Base-by-base conservation (phyloP, 2,329 filamentous ascomycete species). In the Penicillium sclerotigenum region DNA sequence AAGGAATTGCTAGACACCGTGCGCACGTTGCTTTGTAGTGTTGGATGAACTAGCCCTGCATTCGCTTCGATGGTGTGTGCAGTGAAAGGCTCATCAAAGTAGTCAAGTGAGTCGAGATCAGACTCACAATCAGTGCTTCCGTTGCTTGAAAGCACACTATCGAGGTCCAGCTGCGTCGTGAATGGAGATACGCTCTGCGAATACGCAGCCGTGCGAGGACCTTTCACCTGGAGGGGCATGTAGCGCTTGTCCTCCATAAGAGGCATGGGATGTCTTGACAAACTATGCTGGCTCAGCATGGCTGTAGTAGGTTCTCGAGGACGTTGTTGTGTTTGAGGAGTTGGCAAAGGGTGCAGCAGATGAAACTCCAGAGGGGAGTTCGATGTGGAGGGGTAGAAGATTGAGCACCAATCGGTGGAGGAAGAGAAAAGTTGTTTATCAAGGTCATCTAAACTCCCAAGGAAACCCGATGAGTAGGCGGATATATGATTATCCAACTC, bases 21-120 rank as follows among this genome's bases (percentile, higher is more conserved):
- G 40, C 8, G 31, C 33, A 52, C 49, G 14, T 14, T 41, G 20
- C n/a, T 41, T 10, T 13, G 50, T n/a, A 56, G 56, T 20, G 54
- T 41, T 31, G 63, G 58, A 20, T 67, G 63, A 5, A 57, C 33
- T 10, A 56, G 54, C 22, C 29, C 29, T 14, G 28, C 33, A 5
- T 53, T 31, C 2, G n/a, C n/a, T 10, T 46, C 37, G 6, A 11
- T 22, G 1, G 2, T 16, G 9, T 8, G 28, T 13, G 41, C 14
- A 7, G 3, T 18, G 5, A 49, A 50, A 4, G 51, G 22, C 6
- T 54, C 38, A 0, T 50, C 45, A 11, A 36, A 34, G 0, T 20
- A 33, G 6, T 54, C 50, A 18, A 48, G 38, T 10, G 49, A 28
- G 3, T 31, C 54, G 5, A 24, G 3, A 7, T 47, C 42, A 7